A percentile compares a stretch with the other conserved stretches of the same genome.
Conservation (phyloP, 1,139 yeast species). For the Hyphopichia pseudoburtonii region DNA sequence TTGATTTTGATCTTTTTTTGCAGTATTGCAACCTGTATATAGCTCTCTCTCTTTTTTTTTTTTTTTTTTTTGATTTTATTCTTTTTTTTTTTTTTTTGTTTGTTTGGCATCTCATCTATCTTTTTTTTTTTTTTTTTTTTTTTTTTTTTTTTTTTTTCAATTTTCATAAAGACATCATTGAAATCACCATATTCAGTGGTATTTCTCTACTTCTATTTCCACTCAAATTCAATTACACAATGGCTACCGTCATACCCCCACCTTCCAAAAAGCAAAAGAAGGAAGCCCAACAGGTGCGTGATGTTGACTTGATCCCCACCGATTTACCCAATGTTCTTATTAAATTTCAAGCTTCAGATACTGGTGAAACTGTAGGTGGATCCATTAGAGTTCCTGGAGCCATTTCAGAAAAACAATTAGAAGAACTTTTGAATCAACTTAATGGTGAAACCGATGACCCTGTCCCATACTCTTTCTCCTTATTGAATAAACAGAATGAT, state of each 20-base stretch:
- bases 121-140: too few species aligned
- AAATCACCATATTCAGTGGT: too few species aligned
- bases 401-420: slow-evolving; percentile 82
- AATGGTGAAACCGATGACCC: slow-evolving; percentile 73
- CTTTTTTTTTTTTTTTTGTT: not conserved
- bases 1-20: not conserved
- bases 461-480: slow-evolving; percentile 84
- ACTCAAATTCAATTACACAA: slow-evolving; percentile 20
- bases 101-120: too few species aligned
- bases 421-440: slow-evolving; percentile 78
- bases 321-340: slow-evolving; percentile 87
- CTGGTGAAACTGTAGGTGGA: slow-evolving; percentile 88
- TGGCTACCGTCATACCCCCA: slow-evolving; percentile 96
- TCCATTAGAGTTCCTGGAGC: slow-evolving; percentile 90
- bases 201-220: too few species aligned
- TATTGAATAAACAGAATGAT: slow-evolving; percentile 47
- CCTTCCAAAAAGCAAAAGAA: slow-evolving; percentile 86
- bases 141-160: slow-evolving; percentile 1
- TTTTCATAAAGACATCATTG: too few species aligned
- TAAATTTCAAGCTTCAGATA: slow-evolving; percentile 89
- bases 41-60: not conserved
- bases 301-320: slow-evolving; percentile 68
- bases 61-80: not conserved
- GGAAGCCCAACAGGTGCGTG: slow-evolving; percentile 79
- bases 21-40: slow-evolving; percentile 4